Evolutionary conservation across 768 basidiomycete genomes (phyloP).

Genomic region (Ephemerocybe angulata): DNA sequence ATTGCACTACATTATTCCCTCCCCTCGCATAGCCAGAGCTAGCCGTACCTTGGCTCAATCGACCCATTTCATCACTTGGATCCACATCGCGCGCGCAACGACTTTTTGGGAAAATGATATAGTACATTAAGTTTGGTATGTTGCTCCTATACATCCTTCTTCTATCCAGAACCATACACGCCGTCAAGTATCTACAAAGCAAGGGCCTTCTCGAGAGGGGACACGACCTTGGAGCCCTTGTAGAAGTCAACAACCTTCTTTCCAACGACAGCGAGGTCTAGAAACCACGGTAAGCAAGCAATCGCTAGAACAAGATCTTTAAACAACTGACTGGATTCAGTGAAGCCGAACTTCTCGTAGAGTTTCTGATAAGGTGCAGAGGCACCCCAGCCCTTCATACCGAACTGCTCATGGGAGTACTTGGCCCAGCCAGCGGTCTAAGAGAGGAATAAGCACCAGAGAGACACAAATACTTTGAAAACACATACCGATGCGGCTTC

Average conservation of each 20-base stretch:
- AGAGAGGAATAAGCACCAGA: constrained; percentile 13
- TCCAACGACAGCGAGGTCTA: constrained; percentile 75
- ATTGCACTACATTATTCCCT: neutral
- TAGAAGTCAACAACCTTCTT: constrained; percentile 89
- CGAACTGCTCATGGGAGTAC: constrained; percentile 88
- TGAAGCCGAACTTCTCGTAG: constrained; percentile 88
- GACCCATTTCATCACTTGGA: no score
- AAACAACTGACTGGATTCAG: constrained; percentile 57
- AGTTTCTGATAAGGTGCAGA: constrained; percentile 89
- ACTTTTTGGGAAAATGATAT: no score
- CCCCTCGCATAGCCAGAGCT: no score
- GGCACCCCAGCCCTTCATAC: constrained; percentile 74
- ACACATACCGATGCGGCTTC: constrained; percentile 64
- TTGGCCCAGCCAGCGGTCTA: constrained; percentile 82
- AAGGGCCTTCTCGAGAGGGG: constrained; percentile 75
- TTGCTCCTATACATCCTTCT: no score
- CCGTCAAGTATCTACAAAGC: constrained; percentile 22
- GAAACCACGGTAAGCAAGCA: constrained; percentile 7
- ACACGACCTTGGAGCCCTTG: constrained; percentile 70
- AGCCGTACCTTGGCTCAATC: neutral
- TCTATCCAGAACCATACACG: no score
- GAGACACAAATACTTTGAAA: neutral
- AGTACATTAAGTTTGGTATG: no score
- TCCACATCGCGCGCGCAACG: no score
- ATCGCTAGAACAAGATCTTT: neutral